Percentiles rank a stretch among this genome's conserved stretches.
Evolutionary conservation across 768 basidiomycete species (phyloP).

Genomic region (Termitomyces bulborhizus): DNA sequence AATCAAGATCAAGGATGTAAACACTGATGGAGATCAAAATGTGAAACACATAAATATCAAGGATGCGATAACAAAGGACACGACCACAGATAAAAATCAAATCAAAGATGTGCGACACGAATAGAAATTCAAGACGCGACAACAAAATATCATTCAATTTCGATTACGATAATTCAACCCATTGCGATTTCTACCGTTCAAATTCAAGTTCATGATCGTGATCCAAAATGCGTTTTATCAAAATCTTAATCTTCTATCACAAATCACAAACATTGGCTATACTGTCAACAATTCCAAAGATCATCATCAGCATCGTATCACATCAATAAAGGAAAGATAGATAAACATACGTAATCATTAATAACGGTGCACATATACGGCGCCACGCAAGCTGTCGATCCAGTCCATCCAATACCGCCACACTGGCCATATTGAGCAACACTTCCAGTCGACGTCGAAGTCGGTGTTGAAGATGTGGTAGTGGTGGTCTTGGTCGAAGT

Average conservation of each 20-base stretch:
- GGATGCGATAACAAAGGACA: too few relatives aligned
- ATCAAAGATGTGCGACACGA: too few relatives aligned
- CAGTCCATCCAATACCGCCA: slow-evolving; percentile 32
- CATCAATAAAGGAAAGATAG: not conserved
- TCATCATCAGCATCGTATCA: not conserved
- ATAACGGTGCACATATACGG: slow-evolving; percentile 27
- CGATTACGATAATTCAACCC: not conserved
- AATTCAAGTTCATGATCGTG: too few relatives aligned
- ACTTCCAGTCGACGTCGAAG: slow-evolving; percentile 16
- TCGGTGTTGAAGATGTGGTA: slow-evolving; percentile 13
- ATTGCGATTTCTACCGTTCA: not conserved
- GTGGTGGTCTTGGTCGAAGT: slow-evolving; percentile 7
- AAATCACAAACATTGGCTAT: too few relatives aligned
- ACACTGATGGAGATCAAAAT: too few relatives aligned
- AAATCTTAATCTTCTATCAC: too few relatives aligned
- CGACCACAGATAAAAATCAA: too few relatives aligned
- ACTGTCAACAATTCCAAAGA: not conserved
- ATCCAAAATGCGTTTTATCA: too few relatives aligned
- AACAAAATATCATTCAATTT: not conserved
- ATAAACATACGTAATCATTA: slow-evolving; percentile 26
- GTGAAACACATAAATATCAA: too few relatives aligned
- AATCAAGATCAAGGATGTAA: too few relatives aligned
- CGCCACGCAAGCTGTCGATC: slow-evolving; percentile 28
- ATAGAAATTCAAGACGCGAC: too few relatives aligned
- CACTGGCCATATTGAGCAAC: slow-evolving; percentile 38